These are phyloP conservation scores for Friedmanniomyces simplex DNA, from an alignment of 495 filamentous ascomycete genomes.

Conservation along the genomic window DNA sequence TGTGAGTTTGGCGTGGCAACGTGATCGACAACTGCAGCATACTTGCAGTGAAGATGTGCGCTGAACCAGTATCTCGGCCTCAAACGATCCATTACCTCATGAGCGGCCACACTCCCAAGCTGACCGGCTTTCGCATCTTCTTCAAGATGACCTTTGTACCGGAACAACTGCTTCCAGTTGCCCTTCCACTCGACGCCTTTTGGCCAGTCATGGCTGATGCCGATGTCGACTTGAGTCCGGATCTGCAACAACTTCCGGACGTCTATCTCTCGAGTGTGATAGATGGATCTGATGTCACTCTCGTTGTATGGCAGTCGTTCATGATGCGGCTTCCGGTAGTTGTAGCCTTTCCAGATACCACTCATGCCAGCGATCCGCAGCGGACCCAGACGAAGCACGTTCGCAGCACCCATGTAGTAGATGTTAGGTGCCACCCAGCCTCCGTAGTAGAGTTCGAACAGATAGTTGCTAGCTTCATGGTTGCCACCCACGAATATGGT, in stretches of 20 bases:
- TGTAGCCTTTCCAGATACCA: slow-evolving; percentile 83
- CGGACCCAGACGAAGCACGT: slow-evolving; percentile 69
- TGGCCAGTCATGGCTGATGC: slow-evolving; percentile 94
- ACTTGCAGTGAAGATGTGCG: slow-evolving; percentile 85
- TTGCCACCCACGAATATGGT: slow-evolving; percentile 92
- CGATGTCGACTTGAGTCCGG: slow-evolving; percentile 72
- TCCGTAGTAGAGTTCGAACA: slow-evolving; percentile 88
- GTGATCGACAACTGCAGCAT: slow-evolving; percentile 60
- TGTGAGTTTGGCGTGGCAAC: slow-evolving; percentile 18
- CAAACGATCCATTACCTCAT: slow-evolving; percentile 66
- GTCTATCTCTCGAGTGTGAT: slow-evolving; percentile 86
- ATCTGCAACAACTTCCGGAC: slow-evolving; percentile 80
- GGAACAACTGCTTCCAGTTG: slow-evolving; percentile 50
- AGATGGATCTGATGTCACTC: slow-evolving; percentile 64
- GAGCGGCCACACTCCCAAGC: slow-evolving; percentile 68
- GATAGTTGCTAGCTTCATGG: slow-evolving; percentile 79
- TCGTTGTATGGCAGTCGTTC: slow-evolving; percentile 78
- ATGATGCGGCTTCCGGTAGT: slow-evolving; percentile 69
- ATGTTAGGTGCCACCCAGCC: slow-evolving; percentile 97
- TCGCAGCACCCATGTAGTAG: slow-evolving; percentile 89
- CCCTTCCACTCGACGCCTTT: slow-evolving; percentile 66
- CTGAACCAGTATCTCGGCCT: slow-evolving; percentile 86
- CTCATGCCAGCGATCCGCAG: slow-evolving; percentile 83
- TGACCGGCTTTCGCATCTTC: slow-evolving; percentile 60
- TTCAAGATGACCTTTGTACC: slow-evolving; percentile 59